Evolutionary conservation across 2,329 filamentous ascomycete species (phyloP), one percentile per base, ranked within the genome.

Genomic region (Trichothecium roseum): DNA sequence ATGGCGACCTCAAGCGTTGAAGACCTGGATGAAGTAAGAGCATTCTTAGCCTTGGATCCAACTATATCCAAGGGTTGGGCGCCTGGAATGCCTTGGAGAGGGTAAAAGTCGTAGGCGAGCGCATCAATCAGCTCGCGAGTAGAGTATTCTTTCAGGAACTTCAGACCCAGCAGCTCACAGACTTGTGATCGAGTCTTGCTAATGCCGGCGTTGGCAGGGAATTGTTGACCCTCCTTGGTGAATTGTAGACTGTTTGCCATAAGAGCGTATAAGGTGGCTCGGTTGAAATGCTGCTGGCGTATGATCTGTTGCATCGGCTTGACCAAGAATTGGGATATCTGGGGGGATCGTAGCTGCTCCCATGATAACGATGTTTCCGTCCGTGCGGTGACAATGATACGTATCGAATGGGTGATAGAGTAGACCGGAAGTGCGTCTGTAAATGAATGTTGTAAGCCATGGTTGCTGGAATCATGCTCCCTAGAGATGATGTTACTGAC

Each of bases 161-260:
- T 85, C 56, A 95, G 84, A 12, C 88, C 86, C 32, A 96, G 66
- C 39, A 96, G 69, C 63, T 96, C 88, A 61, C 87, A 93, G 32
- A 94, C 80, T 63, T 88, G 77, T 30, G 87, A 85, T 45, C 89
- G 74, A 8, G 89, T 94, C 46, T 74, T 80, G 59, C 81, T 89
- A 13, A 79, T 84, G 27, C 87, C 87, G 37, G 85, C 78, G 52
- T 87, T 94, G 29, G 83, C 87, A 3, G 86, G 84, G 50, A 84
- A 84, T 38, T 80, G 60, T 48, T 89, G 80, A 5, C 77, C 79
- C 55, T 96, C 89, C 57, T 94, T 95, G 52, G 73, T 72, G 58
- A 95, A 96, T 54, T 95, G 89, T 37, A 96, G 67, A 52, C 85
- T 93, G 52, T 96, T 96, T 33, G 88, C 86, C 71, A 95, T 81